Conservation (phyloP, 495 filamentous ascomycete genomes). For the Penicillium verhagenii region DNA sequence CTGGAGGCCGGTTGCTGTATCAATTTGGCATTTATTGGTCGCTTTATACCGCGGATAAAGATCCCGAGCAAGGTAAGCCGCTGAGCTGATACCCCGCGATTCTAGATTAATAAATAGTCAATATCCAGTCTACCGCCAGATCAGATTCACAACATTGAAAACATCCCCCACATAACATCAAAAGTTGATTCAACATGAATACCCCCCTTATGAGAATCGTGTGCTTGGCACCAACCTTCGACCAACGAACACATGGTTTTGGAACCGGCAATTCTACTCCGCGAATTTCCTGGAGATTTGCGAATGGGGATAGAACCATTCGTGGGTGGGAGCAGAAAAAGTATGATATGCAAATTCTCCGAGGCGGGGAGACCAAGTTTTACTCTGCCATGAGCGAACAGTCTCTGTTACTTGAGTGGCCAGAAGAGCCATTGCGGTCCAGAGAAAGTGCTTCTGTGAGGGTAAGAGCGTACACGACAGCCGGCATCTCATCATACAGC, state of each 20-base stretch:
- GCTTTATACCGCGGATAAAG: background rate
- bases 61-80: background rate
- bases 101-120: background rate
- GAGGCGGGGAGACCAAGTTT: background rate
- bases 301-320: background rate
- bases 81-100: background rate
- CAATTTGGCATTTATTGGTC: background rate
- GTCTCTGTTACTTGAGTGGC: constrained; percentile 10
- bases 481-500: background rate
- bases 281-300: constrained; percentile 1
- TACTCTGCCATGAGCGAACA: background rate
- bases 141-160: background rate
- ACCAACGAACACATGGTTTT: background rate
- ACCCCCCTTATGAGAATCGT: background rate
- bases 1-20: background rate
- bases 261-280: background rate
- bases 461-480: background rate
- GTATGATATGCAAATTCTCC: constrained; percentile 10
- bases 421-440: constrained; percentile 3
- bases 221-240: background rate
- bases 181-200: too few relatives aligned
- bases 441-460: constrained; percentile 3
- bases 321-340: background rate
- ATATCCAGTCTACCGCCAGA: background rate
- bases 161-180: too few relatives aligned